These are phyloP conservation scores for Zizania palustris DNA, from an alignment of 202 grass and related monocot genomes.

Conservation along the genomic window DNA sequence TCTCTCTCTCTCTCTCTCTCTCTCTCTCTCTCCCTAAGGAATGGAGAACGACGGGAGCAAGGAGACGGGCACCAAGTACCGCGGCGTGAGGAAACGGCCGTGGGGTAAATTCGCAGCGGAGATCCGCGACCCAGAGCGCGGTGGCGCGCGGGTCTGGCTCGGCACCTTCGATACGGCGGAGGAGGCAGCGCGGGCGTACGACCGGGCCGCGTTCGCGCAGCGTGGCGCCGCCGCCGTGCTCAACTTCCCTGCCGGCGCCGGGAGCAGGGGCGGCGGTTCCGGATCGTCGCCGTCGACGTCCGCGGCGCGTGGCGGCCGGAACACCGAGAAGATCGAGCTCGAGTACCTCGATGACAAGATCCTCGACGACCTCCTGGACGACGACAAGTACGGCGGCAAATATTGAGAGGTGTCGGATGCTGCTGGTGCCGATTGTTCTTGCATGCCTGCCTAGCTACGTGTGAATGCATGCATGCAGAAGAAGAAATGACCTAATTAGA, in stretches of 20 bases:
- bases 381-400: constrained; percentile 31
- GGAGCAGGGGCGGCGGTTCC: neutral
- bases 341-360: constrained; percentile 47
- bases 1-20: neutral
- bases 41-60: constrained; percentile 32
- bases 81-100: constrained; percentile 49
- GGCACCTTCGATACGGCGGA: constrained; percentile 55
- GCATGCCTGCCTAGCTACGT: too few species aligned
- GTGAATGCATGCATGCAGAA: too few species aligned
- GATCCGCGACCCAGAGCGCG: constrained; percentile 56
- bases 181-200: constrained; percentile 52
- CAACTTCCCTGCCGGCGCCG: constrained; percentile 40
- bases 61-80: constrained; percentile 40
- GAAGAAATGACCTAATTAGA: neutral
- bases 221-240: constrained; percentile 38
- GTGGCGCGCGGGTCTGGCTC: constrained; percentile 46
- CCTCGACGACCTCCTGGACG: constrained; percentile 38
- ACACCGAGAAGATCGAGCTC: constrained; percentile 36
- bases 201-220: constrained; percentile 40
- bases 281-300: constrained; percentile 17
- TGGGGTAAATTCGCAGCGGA: constrained; percentile 59
- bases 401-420: neutral
- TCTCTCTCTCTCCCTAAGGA: neutral
- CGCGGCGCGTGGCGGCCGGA: neutral
- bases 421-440: too few species aligned